Conservation (phyloP, 164 flowering plant species). For the Stephania cephalantha region DNA sequence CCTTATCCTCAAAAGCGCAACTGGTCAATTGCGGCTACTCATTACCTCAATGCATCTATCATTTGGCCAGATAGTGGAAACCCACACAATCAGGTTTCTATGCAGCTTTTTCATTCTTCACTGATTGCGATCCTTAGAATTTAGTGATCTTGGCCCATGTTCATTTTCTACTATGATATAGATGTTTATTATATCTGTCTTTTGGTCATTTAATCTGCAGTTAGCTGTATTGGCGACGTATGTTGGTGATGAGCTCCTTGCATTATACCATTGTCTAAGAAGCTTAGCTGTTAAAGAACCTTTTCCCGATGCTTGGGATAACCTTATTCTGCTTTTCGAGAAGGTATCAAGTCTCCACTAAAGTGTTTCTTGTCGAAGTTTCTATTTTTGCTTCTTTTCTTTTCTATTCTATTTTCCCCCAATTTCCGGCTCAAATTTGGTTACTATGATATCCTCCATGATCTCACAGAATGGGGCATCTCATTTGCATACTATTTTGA, state of each 20-base stretch:
- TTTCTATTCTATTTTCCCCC: neutral
- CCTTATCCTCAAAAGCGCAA: slow-evolving; percentile 26
- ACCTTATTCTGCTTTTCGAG: slow-evolving; percentile 66
- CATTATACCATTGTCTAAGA: slow-evolving; percentile 74
- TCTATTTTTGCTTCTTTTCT: neutral
- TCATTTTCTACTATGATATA: neutral
- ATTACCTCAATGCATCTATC: slow-evolving; percentile 59
- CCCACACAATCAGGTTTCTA: slow-evolving; percentile 84
- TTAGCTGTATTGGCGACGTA: slow-evolving; percentile 79
- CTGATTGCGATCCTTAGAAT: neutral
- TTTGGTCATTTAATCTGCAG: slow-evolving; percentile 29
- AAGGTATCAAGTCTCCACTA: slow-evolving; percentile 32
- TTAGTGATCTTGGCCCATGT: neutral
- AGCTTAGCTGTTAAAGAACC: slow-evolving; percentile 81
- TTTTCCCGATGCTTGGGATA: slow-evolving; percentile 78
- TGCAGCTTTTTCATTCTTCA: neutral
- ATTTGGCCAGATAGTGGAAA: slow-evolving; percentile 83
- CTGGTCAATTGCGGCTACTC: slow-evolving; percentile 64
- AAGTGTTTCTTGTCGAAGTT: neutral
- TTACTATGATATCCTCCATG: slow-evolving; percentile 8
- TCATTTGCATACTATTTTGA: slow-evolving; percentile 27
- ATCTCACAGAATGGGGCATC: slow-evolving; percentile 59
- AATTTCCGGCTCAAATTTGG: neutral
- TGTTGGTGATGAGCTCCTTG: slow-evolving; percentile 70
- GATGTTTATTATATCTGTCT: slow-evolving; percentile 7